Conservation (phyloP, 805 yeast species). For the Metschnikowia chrysomelidarum region DNA sequence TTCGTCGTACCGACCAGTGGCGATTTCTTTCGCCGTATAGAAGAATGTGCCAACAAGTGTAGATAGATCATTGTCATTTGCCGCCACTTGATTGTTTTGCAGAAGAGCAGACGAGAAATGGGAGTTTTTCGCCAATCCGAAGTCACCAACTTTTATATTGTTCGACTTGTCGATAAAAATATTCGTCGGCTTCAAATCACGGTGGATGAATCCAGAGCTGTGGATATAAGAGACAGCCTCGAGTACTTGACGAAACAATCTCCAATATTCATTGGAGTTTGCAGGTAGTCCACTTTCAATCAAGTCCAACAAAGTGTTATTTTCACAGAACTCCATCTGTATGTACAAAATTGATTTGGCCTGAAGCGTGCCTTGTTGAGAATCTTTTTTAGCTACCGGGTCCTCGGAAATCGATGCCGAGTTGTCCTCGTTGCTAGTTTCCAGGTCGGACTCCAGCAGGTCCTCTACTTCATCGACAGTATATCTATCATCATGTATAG, state of each 20-base stretch:
- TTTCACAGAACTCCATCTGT: slow-evolving; percentile 99
- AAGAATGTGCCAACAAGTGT: slow-evolving; percentile 93
- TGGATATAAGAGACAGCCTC: slow-evolving; percentile 93
- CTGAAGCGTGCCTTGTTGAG: slow-evolving; percentile 11
- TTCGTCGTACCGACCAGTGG: slow-evolving; percentile 79
- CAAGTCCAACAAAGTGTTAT: slow-evolving; percentile 80
- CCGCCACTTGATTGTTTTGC: slow-evolving; percentile 39
- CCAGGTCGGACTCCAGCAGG: slow-evolving; percentile 3
- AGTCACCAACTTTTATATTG: slow-evolving; percentile 93
- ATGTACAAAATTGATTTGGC: slow-evolving; percentile 74
- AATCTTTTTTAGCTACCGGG: neutral
- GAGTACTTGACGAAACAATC: slow-evolving; percentile 78
- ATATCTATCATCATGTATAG: slow-evolving; percentile 7
- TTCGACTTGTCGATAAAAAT: slow-evolving; percentile 89
- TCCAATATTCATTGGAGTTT: slow-evolving; percentile 82
- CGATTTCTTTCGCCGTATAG: slow-evolving; percentile 88
- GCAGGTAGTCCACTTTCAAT: slow-evolving; percentile 69
- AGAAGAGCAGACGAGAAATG: slow-evolving; percentile 45
- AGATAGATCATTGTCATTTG: slow-evolving; percentile 66
- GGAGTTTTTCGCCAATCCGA: slow-evolving; percentile 92
- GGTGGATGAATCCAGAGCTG: slow-evolving; percentile 88
- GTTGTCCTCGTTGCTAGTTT: neutral
- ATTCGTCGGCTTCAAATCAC: slow-evolving; percentile 94
- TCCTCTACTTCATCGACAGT: slow-evolving; percentile 15
- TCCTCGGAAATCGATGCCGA: neutral